phyloP scores from a whole-genome alignment of 2,329 filamentous ascomycete species.

The Calonectria pseudoturangicola region DNA sequence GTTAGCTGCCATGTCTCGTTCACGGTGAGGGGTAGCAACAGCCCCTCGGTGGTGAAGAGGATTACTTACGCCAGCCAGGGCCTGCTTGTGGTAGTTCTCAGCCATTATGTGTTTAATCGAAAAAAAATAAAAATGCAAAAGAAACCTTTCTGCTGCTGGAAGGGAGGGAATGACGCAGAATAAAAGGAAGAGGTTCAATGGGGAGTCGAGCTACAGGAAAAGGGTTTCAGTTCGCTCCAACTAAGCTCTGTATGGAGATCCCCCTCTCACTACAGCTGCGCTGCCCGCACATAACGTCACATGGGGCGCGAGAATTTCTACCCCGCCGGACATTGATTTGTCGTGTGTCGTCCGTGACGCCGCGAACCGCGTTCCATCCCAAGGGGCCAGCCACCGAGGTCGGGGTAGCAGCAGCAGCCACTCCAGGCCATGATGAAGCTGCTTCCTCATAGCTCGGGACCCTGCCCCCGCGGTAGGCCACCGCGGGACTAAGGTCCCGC shows the following conservation, averaged over 20 bases:
- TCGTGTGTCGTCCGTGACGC: constrained; percentile 14
- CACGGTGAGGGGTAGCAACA: constrained; percentile 24
- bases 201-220: constrained; percentile 31
- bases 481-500: too few relatives aligned
- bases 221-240: constrained; percentile 34
- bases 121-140: constrained; percentile 39
- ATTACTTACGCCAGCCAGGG: constrained; percentile 50
- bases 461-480: constrained; percentile 22
- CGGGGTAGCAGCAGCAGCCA: constrained; percentile 40
- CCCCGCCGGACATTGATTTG: constrained; percentile 43
- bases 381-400: constrained; percentile 42
- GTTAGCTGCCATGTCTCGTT: constrained; percentile 40
- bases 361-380: constrained; percentile 31
- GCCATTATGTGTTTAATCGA: constrained; percentile 48
- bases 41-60: not conserved
- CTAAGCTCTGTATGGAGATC: constrained; percentile 37
- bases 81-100: constrained; percentile 55
- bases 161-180: constrained; percentile 19
- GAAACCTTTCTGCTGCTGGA: not conserved
- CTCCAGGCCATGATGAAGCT: constrained; percentile 33
- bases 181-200: constrained; percentile 22
- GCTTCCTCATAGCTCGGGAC: constrained; percentile 31
- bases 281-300: constrained; percentile 48
- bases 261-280: constrained; percentile 15
- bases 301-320: constrained; percentile 48